Evolutionary conservation across 75 land plant genomes (phyloP), one percentile per base, ranked within the genome.

Genomic region (Cryptomeria japonica): DNA sequence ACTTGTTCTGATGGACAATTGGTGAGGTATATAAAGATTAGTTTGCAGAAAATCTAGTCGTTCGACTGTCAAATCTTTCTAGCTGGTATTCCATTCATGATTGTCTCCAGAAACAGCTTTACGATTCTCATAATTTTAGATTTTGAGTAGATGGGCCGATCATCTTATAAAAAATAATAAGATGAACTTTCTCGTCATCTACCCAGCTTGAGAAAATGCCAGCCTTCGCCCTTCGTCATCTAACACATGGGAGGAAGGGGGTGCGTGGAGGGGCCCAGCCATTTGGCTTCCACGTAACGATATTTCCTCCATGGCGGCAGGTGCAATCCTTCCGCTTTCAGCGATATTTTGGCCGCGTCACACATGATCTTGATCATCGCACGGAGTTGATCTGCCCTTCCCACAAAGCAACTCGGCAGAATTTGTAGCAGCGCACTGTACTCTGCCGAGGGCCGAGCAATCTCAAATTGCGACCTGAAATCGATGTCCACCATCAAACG

Each of bases 271-370:
- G 93, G 89, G 5, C 97, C 94, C 80, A 96, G 88, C 98, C 98
- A 96, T 86, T 96, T 96, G 83, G 90, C 92, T 85, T 90, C 80
- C 92, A 95, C 88, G 92, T 93, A 96, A 12, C 94, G 89, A 34
- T 86, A 89, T 78, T 94, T 96, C 51, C 98, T 73, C 98, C 98
- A 96, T 14, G 96, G 98, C 58, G 98, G 97, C n/a, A 95, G 86
- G 58, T 85, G 84, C 86, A 94, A 82, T 19, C 93, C 97, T 49
- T 73, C 88, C 78, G 84, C 84, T 92, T 88, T 92, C 87, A 96
- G 34, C n/a, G 95, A 95, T 49, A 87, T 83, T 89, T 88, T 93
- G 22, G 93, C 95, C 31, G 90, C 93, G 32, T 93, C 91, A 47
- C 93, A 88, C 93, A 92, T 86, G 13, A 88, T 41, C 36, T 89